These are phyloP conservation scores for Penicillium psychrosexuale DNA, from an alignment of 2,329 filamentous ascomycete species.

Conservation along the genomic window DNA sequence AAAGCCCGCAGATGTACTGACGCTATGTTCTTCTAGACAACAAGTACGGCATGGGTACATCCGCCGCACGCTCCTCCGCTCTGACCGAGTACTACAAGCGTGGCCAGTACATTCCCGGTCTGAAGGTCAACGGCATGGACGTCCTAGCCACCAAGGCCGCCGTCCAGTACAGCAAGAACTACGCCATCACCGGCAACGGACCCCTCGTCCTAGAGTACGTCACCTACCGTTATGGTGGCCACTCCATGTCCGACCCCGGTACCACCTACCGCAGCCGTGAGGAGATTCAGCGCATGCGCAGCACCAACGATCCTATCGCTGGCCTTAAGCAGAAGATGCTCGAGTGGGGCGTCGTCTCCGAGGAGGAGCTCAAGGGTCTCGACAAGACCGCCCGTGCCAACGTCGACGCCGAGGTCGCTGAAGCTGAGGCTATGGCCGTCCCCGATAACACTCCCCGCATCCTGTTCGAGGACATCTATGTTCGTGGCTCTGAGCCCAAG, in stretches of 20 bases:
- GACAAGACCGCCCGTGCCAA: slow-evolving; percentile 87
- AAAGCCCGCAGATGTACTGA: not conserved
- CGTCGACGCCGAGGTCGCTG: slow-evolving; percentile 86
- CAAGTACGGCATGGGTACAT: slow-evolving; percentile 99
- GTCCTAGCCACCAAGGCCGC: slow-evolving; percentile 96
- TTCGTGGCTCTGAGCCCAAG: slow-evolving; percentile 77
- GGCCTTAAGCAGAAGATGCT: slow-evolving; percentile 97
- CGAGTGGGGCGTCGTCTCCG: slow-evolving; percentile 85
- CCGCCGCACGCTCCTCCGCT: slow-evolving; percentile 87
- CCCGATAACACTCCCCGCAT: slow-evolving; percentile 79
- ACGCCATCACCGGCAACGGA: slow-evolving; percentile 76
- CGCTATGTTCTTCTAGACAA: slow-evolving; percentile 61
- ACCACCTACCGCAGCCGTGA: slow-evolving; percentile 99
- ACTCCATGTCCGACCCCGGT: slow-evolving; percentile 99
- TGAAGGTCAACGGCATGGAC: slow-evolving; percentile 99
- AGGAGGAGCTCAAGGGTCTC: slow-evolving; percentile 93
- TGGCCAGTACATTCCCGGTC: slow-evolving; percentile 97
- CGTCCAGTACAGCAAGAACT: slow-evolving; percentile 89
- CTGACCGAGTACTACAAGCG: slow-evolving; percentile 99
- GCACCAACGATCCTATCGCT: slow-evolving; percentile 96
- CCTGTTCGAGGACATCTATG: slow-evolving; percentile 96
- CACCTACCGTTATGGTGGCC: slow-evolving; percentile 97
- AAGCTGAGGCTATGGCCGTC: slow-evolving; percentile 79
- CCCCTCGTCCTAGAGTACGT: slow-evolving; percentile 98
- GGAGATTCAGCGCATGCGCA: slow-evolving; percentile 99